Percentiles rank a stretch among this genome's conserved stretches.
Evolutionary conservation across 1,284 basidiomycete species (phyloP).

Genomic region (Austropuccinia psidii): DNA sequence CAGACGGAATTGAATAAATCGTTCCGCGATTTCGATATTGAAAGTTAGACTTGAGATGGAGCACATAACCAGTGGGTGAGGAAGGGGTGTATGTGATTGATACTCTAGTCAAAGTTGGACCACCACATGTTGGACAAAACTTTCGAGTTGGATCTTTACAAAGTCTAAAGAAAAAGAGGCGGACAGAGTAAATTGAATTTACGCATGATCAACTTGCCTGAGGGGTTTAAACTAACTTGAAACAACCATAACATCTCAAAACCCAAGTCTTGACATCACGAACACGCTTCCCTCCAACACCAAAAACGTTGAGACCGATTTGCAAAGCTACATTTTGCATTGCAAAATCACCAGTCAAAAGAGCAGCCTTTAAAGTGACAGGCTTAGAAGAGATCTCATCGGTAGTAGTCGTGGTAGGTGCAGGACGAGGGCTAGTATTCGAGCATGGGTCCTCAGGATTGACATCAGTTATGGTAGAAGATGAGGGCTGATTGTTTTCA

Average conservation of each 20-base stretch:
- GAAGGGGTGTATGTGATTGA: constrained; percentile 64
- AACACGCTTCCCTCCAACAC: constrained; percentile 82
- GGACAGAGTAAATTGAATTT: not conserved
- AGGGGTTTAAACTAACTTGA: constrained; percentile 87
- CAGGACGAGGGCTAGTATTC: constrained; percentile 50
- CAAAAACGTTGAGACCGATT: constrained; percentile 87
- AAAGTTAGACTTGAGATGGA: constrained; percentile 90
- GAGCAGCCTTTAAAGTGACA: constrained; percentile 59
- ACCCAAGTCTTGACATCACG: constrained; percentile 92
- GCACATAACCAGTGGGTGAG: constrained; percentile 50
- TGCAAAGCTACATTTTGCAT: constrained; percentile 97
- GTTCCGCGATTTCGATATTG: constrained; percentile 88
- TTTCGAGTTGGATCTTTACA: constrained; percentile 92
- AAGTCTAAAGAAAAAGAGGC: constrained; percentile 57
- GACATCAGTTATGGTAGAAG: constrained; percentile 26
- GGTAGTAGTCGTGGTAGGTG: constrained; percentile 49
- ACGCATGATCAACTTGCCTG: too few relatives aligned
- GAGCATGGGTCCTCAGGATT: constrained; percentile 42
- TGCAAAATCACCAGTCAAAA: constrained; percentile 97
- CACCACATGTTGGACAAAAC: constrained; percentile 97
- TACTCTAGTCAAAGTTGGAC: constrained; percentile 78
- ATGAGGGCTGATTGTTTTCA: constrained; percentile 56
- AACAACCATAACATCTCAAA: constrained; percentile 93
- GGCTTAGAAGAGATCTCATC: constrained; percentile 40
- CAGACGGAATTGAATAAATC: constrained; percentile 83